phyloP scores from a whole-genome alignment of 441 rosid genomes.

The Cnidoscolus chayamansa region DNA sequence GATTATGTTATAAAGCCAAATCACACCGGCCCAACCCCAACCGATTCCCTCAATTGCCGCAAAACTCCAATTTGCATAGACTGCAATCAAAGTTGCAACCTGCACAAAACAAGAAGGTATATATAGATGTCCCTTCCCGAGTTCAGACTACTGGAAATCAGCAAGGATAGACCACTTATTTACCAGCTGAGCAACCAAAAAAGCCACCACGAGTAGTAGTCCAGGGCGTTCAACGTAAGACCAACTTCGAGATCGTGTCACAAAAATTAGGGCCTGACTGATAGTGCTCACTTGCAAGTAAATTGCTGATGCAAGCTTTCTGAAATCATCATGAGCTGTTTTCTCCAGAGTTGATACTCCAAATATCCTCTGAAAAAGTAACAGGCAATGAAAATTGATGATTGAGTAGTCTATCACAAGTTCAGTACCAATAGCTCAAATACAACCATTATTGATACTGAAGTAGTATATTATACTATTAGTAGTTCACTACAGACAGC shows the following conservation, averaged over 20 bases:
- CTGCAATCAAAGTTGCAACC: conserved; percentile 95
- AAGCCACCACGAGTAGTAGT: conserved; percentile 60
- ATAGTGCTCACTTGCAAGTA: conserved; percentile 96
- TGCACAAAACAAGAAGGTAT: conserved; percentile 27
- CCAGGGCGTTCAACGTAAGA: conserved; percentile 95
- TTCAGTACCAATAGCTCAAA: background rate
- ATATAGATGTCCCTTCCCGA: background rate
- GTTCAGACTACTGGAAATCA: background rate
- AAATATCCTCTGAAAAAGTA: conserved; percentile 54
- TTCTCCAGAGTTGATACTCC: conserved; percentile 84
- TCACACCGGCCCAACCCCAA: conserved; percentile 98
- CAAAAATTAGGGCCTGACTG: conserved; percentile 97
- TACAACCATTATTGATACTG: no score
- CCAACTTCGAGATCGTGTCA: conserved; percentile 93
- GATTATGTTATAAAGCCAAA: conserved; percentile 88
- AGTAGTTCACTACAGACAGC: no score
- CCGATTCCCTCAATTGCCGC: conserved; percentile 98
- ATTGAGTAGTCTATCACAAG: conserved; percentile 5
- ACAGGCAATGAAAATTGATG: conserved; percentile 17
- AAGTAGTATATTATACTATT: no score
- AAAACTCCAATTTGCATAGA: conserved; percentile 91
- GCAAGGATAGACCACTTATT: conserved; percentile 22
- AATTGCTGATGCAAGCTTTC: conserved; percentile 94
- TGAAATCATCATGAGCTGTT: conserved; percentile 80
- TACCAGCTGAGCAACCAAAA: conserved; percentile 85